phyloP scores from a whole-genome alignment of 257 asterid species.

The Nyctanthes arbortristis region DNA sequence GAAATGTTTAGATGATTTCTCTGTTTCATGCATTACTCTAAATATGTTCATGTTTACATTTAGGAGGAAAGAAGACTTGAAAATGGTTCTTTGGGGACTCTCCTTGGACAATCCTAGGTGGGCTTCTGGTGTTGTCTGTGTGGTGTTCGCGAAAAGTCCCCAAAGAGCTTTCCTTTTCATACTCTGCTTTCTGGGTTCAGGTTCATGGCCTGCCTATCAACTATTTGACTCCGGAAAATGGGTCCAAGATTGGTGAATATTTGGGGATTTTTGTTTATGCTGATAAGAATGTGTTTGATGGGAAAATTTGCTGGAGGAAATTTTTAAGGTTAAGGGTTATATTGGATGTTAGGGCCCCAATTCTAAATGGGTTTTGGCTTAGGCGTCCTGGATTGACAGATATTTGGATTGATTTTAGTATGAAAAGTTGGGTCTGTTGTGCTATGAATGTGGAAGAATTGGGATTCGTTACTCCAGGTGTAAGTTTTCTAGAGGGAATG shows the following conservation, averaged over 20 bases:
- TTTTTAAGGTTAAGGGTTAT: conserved; percentile 27
- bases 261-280: conserved; percentile 18
- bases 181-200: conserved; percentile 36
- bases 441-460: conserved; percentile 33
- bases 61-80: conserved; percentile 23
- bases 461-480: conserved; percentile 23
- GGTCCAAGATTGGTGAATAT: conserved; percentile 23
- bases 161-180: conserved; percentile 14
- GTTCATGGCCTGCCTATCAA: conserved; percentile 32
- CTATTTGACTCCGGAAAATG: conserved; percentile 23
- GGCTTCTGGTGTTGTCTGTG: conserved; percentile 25
- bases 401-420: conserved; percentile 33
- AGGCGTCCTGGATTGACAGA: conserved; percentile 8
- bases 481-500: conserved; percentile 30
- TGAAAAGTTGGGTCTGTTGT: conserved; percentile 31
- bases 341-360: conserved; percentile 25
- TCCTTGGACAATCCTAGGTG: conserved; percentile 33
- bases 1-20: conserved; percentile 21
- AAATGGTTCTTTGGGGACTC: conserved; percentile 9
- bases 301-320: conserved; percentile 11
- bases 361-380: conserved; percentile 31
- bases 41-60: conserved; percentile 33
- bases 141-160: conserved; percentile 22
- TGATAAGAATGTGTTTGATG: conserved; percentile 3
- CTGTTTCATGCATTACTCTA: conserved; percentile 13